phyloP scores from a whole-genome alignment of 805 yeast genomes.

The Metschnikowia cubensis region DNA sequence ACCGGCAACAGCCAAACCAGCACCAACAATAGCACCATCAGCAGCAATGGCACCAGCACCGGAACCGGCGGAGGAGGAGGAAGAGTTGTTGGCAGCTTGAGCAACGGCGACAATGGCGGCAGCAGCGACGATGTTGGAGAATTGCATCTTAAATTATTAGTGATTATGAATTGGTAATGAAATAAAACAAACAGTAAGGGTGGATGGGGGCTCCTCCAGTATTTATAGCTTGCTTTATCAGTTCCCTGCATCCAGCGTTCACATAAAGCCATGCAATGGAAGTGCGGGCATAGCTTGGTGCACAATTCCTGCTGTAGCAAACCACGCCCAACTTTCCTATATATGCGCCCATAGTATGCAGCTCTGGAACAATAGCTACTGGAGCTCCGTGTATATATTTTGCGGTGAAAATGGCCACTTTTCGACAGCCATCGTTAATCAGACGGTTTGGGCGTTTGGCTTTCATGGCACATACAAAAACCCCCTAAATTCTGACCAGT shows the following conservation, averaged over 20 bases:
- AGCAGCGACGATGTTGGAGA: constrained; percentile 18
- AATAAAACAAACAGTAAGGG: too few species aligned
- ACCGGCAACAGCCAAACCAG: constrained; percentile 19
- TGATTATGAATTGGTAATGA: not conserved
- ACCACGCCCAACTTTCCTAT: constrained; percentile 1
- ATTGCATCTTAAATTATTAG: constrained; percentile 15
- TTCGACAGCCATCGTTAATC: not conserved
- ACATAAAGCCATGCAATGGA: constrained; percentile 3
- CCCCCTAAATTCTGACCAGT: not conserved
- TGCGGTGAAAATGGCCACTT: not conserved
- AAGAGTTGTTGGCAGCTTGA: constrained; percentile 21
- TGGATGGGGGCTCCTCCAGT: not conserved
- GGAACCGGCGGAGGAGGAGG: constrained; percentile 13
- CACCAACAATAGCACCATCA: constrained; percentile 15
- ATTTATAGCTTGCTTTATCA: constrained; percentile 4
- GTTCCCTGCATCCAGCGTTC: not conserved
- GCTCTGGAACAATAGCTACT: not conserved
- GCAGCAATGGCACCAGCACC: constrained; percentile 17
- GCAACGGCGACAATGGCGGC: constrained; percentile 20
- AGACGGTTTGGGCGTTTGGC: not conserved
- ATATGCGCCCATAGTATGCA: not conserved
- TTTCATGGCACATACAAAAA: not conserved
- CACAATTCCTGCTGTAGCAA: not conserved
- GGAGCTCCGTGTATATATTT: not conserved
- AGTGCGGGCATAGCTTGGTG: constrained; percentile 3